Base-by-base conservation (phyloP, 345 rosid genomes). In the Orychophragmus violaceus region DNA sequence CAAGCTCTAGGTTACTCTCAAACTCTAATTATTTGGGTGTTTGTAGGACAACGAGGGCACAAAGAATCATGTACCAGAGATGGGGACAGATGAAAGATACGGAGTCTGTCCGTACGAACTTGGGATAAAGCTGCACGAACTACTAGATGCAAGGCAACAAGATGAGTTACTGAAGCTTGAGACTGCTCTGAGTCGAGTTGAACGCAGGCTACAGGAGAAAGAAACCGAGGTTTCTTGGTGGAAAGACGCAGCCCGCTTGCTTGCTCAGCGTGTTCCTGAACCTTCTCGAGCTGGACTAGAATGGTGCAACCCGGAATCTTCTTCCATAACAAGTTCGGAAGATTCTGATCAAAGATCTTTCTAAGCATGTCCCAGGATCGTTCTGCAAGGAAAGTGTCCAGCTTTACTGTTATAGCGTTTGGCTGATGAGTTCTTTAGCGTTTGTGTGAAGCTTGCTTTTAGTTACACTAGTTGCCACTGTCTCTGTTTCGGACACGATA, bases 221-320 rank as follows among this genome's bases (percentile, higher is more conserved):
- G 97, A 92, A 64, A 56, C 68, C 12, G 97, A 92, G 85, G 74
- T 81, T 46, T 80, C 81, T 5, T 83, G 90, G 95, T 92, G 93
- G 97, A 89, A 83, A 79, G 95, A 82, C 65, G 84, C 88, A 9
- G 91, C 91, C 9, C 33, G 59, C 36, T 66, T 81, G 35, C 64
- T 84, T 48, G 76, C 87, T 44, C 64, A 53, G 57, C 84, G 85
- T 68, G 76, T 79, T 70, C 70, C 77, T 11, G 82, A 77, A 33
- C 50, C 79, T 59, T 72, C 73, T 67, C 58, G 64, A 35, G 18
- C 63, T 59, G 73, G 54, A 33, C 22, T 74, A 35, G 73, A 74
- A 17, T 74, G 59, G 73, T 61, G 69, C 52, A 61, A 52, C 27
- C 17, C 0, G 0, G 68, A 74, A 46, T 53, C 63, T 25, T 42